phyloP scores from a whole-genome alignment of 331 rosid genomes.

The Prunus yedoensis region DNA sequence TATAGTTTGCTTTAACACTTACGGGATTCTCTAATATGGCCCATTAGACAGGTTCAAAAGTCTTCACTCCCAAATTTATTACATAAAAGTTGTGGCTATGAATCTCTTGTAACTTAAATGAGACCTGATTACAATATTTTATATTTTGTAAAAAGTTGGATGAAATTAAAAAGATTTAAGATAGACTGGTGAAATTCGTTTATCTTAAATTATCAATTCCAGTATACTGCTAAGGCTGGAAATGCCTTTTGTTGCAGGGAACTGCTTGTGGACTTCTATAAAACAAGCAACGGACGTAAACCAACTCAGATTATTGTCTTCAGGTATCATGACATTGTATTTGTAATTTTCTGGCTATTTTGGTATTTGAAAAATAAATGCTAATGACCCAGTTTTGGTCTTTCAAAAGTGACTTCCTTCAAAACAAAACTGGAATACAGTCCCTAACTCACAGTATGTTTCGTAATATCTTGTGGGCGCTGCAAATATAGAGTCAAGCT shows the following conservation, averaged over 20 bases:
- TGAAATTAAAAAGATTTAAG: background rate
- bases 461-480: too few species aligned
- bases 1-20: background rate
- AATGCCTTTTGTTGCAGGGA: constrained; percentile 60
- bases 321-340: constrained; percentile 52
- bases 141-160: too few species aligned
- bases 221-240: constrained; percentile 12
- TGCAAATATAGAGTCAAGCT: too few species aligned
- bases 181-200: background rate
- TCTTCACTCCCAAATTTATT: background rate
- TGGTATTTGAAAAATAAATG: background rate
- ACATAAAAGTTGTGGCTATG: background rate
- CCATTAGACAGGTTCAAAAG: background rate
- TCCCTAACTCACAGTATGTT: too few species aligned
- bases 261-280: constrained; percentile 78
- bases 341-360: constrained; percentile 3
- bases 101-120: background rate
- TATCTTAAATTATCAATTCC: constrained; percentile 9
- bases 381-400: background rate
- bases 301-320: constrained; percentile 82
- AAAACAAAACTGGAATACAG: too few species aligned
- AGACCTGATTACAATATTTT: background rate
- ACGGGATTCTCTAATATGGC: background rate
- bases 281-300: constrained; percentile 57
- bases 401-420: background rate